phyloP scores from a whole-genome alignment of 2,329 filamentous ascomycete genomes.

The Ceratocystis huliohia region DNA sequence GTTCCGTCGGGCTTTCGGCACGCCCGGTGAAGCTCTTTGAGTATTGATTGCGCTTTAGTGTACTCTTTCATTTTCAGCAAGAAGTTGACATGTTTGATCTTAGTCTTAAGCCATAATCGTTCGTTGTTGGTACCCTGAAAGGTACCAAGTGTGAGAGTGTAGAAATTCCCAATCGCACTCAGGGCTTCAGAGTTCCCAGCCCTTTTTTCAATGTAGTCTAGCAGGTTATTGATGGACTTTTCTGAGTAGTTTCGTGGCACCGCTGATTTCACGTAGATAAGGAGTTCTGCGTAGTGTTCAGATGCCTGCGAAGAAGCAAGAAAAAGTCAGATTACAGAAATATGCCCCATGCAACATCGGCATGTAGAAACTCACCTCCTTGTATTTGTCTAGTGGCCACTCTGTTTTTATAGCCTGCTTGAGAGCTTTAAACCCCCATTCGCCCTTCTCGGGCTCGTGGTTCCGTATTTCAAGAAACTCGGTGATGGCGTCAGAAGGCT shows the following conservation, averaged over 20 bases:
- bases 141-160: slow-evolving; percentile 80
- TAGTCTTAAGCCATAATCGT: slow-evolving; percentile 92
- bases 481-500: slow-evolving; percentile 75
- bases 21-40: slow-evolving; percentile 75
- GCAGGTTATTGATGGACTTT: slow-evolving; percentile 98
- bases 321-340: not conserved
- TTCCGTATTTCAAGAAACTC: slow-evolving; percentile 84
- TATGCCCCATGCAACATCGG: not conserved
- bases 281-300: slow-evolving; percentile 83
- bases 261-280: slow-evolving; percentile 93
- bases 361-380: slow-evolving; percentile 43
- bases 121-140: slow-evolving; percentile 98
- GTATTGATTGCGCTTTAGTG: slow-evolving; percentile 61
- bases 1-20: slow-evolving; percentile 79
- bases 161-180: slow-evolving; percentile 86
- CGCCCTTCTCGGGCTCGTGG: slow-evolving; percentile 80
- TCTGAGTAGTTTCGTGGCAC: slow-evolving; percentile 98
- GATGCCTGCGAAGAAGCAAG: slow-evolving; percentile 52
- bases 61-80: slow-evolving; percentile 90
- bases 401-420: slow-evolving; percentile 98
- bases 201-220: slow-evolving; percentile 95
- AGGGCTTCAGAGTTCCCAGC: slow-evolving; percentile 54
- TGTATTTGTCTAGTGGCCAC: slow-evolving; percentile 80
- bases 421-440: slow-evolving; percentile 96
- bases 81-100: slow-evolving; percentile 87